These are phyloP conservation scores for Tricholoma hemisulphureum DNA, from an alignment of 768 basidiomycete species.

Conservation along the genomic window DNA sequence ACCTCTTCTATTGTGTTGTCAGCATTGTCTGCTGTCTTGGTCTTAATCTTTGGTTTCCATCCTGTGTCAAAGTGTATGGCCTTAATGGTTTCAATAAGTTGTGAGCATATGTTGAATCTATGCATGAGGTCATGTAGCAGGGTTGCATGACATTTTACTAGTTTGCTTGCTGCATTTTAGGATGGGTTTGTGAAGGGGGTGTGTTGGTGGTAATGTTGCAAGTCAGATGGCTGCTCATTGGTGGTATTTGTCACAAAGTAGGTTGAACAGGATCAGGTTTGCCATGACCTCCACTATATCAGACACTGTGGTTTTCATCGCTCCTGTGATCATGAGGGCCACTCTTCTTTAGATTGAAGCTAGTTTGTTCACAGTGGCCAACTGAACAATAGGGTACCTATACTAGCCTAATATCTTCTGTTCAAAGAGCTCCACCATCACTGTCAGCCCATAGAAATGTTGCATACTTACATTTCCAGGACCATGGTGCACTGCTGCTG, in stretches of 20 bases:
- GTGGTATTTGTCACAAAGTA: background rate
- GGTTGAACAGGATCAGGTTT: background rate
- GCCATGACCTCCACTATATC: no score
- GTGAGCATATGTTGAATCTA: background rate
- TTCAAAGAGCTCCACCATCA: constrained; percentile 8
- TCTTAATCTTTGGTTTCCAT: background rate
- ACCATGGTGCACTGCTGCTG: constrained; percentile 11
- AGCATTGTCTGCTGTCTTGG: background rate
- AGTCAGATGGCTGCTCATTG: background rate
- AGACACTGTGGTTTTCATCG: background rate
- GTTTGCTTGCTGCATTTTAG: background rate
- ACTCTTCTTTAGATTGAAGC: background rate
- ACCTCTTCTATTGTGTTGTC: background rate
- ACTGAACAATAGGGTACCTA: no score
- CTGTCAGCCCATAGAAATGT: constrained; percentile 15
- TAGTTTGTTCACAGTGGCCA: background rate
- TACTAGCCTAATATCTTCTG: no score
- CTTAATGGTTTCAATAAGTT: background rate
- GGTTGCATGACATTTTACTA: background rate
- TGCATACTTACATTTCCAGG: constrained; percentile 19
- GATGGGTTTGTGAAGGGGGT: background rate
- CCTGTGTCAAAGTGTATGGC: background rate
- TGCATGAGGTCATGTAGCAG: no score
- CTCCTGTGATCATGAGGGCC: no score
- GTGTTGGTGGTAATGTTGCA: background rate